A percentile compares a stretch with the other conserved stretches of the same genome.
phyloP scores from a whole-genome alignment of 495 filamentous ascomycete species.

The Aspergillus conjunctus region DNA sequence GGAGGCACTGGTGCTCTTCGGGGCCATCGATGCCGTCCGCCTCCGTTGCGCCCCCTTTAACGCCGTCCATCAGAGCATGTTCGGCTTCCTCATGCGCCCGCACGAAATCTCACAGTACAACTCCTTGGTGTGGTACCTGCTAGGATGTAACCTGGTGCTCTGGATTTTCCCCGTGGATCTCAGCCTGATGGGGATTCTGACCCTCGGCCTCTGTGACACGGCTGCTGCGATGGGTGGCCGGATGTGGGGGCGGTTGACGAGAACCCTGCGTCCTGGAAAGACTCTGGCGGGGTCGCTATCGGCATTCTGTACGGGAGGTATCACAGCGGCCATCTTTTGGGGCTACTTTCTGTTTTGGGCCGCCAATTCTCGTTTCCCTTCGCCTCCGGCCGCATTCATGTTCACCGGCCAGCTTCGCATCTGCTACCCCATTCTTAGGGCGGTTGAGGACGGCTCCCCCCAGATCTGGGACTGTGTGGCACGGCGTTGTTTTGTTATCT shows the following conservation, averaged over 20 bases:
- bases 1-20: background rate
- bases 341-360: too few species aligned
- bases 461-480: background rate
- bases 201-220: background rate
- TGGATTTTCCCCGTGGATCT: conserved; percentile 3
- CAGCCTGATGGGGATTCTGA: conserved; percentile 2
- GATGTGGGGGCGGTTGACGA: background rate
- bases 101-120: conserved; percentile 2
- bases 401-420: background rate
- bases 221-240: conserved; percentile 1
- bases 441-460: background rate
- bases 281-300: background rate
- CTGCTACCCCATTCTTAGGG: background rate
- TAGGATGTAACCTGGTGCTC: conserved; percentile 1
- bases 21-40: background rate
- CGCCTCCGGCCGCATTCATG: background rate
- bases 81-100: conserved; percentile 5
- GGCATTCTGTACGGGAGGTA: background rate
- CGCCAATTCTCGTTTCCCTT: too few species aligned
- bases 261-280: background rate
- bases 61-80: background rate
- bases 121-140: conserved; percentile 4
- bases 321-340: conserved; percentile 6
- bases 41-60: background rate
- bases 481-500: too few species aligned